These are phyloP conservation scores for Elaeagnus macrophylla DNA, from an alignment of 306 rosid species.

Conservation along the genomic window DNA sequence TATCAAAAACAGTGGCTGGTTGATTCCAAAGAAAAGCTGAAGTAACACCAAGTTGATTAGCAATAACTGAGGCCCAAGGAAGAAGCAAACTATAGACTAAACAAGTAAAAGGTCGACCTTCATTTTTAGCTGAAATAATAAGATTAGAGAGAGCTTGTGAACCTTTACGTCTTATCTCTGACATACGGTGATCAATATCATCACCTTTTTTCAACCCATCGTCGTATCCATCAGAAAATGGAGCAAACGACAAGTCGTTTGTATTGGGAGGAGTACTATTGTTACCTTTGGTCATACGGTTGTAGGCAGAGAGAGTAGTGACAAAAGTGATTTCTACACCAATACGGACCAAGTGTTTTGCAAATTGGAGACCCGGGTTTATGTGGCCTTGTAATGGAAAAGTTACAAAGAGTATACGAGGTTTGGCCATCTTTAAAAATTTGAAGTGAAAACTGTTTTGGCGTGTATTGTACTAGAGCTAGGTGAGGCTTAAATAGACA, in stretches of 20 bases:
- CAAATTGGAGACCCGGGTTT: conserved; percentile 24
- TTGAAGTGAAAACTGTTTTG: neutral
- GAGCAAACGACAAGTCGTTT: conserved; percentile 5
- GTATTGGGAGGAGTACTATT: neutral
- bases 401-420: conserved; percentile 6
- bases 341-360: conserved; percentile 13
- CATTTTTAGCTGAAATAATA: neutral
- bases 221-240: conserved; percentile 33
- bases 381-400: conserved; percentile 22
- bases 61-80: conserved; percentile 23
- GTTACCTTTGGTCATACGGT: conserved; percentile 8
- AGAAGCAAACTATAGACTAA: conserved; percentile 15
- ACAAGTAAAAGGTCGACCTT: conserved; percentile 15
- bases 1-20: conserved; percentile 10
- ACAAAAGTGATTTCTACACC: conserved; percentile 20
- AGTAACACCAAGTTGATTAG: conserved; percentile 11
- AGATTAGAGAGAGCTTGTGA: conserved; percentile 6
- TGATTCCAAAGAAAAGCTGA: conserved; percentile 16
- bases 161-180: conserved; percentile 11
- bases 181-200: neutral
- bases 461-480: too few species aligned
- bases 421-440: neutral
- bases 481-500: too few species aligned
- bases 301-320: conserved; percentile 2
- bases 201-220: conserved; percentile 1